Base-by-base conservation (phyloP, 257 asterid species). In the Jacaranda mimosifolia region DNA sequence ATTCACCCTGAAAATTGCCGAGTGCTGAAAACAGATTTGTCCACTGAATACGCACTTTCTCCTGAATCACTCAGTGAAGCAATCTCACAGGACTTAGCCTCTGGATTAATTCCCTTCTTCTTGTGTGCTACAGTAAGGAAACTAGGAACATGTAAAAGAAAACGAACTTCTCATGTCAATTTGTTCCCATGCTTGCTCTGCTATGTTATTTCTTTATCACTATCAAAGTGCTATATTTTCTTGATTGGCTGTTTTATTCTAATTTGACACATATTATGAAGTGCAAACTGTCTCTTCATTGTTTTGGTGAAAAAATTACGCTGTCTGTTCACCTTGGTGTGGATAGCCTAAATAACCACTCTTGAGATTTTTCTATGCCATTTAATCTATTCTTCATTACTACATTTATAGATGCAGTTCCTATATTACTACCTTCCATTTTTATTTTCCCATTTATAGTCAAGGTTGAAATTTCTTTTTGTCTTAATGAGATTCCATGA, bases 51-150 rank as follows among this genome's bases (percentile, higher is more conserved):
- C 79, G 88, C 98, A 80, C 94, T 95, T 58, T 83, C 96, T 65
- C 92, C 98, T 63, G 89, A 86, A 70, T 63, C 82, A 48, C 93
- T 95, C 76, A 63, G 78, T 65, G 87, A 86, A 83, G 97, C 97
- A 56, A 86, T 93, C 83, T 82, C 87, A 36, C 72, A 73, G 72
- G 99, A 95, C 87, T 57, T 84, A 53, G 81, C 89, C 52, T 78
- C 89, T 74, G 99, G 97, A 84, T 84, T 93, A 87, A 86, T 93
- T 79, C 99, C 99, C 79, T 91, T 95, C 89, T 95, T 95, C 96
- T 83, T 93, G 78, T 90, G 98, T 87, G 97, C 97, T 77, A 89
- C 98, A 77, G 99, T 95, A 91, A 92, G 98, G 76, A 78, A 79
- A 77, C 68, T 51, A 63, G 43, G 66, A 58, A 74, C 78, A 53